Evolutionary conservation across 768 basidiomycete genomes (phyloP), one percentile per base, ranked within the genome.

Genomic region (Hysterangium stoloniferum): DNA sequence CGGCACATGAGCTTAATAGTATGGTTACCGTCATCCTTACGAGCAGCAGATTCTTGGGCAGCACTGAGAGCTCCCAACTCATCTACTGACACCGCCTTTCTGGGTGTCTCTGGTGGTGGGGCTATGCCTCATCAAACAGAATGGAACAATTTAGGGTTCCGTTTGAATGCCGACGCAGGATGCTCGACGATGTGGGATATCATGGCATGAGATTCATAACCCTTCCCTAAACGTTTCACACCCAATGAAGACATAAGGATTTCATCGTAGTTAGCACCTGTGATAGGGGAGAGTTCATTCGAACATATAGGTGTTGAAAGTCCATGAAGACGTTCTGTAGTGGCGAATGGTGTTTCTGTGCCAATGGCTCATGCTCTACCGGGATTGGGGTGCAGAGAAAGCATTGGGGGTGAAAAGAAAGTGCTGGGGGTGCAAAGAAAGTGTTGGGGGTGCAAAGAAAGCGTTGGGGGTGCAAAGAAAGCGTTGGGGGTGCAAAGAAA

Each of bases 161-260:
- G 45, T 24, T 52, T 52, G 4, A 35, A 35, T 17, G 32, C 17
- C 3, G 47, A 37, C 3, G 19, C 47, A 25, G 25, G 19, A 6
- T 29, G 28, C 7, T 51, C 58, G 13, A 65, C 56, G 33, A 62
- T 64, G 53, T 71, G 70, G 4, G 63, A 63, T 34, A 73, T 59
- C 46, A 66, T 48, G 55, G 76, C 77, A 46, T 86, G 78, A 2
- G 85, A 88, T 64, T 90, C 84, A 58, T 90, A 89, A 6, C 88
- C 87, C 59, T 78, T 81, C 3, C 88, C 88, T 6, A 84, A 67
- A 25, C 86, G 84, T 60, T 82, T 88, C 34, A 91, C 86, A 22
- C 84, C 83, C 1, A 80, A 77, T 1, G 84, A 86, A 9, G 86
- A 82, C 83, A 88, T 85, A 27, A 90, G 70, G 69, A 89, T 83